Evolutionary conservation across 2,329 filamentous ascomycete genomes (phyloP), one percentile per base, ranked within the genome.

Genomic region (Elsinoe australis): DNA sequence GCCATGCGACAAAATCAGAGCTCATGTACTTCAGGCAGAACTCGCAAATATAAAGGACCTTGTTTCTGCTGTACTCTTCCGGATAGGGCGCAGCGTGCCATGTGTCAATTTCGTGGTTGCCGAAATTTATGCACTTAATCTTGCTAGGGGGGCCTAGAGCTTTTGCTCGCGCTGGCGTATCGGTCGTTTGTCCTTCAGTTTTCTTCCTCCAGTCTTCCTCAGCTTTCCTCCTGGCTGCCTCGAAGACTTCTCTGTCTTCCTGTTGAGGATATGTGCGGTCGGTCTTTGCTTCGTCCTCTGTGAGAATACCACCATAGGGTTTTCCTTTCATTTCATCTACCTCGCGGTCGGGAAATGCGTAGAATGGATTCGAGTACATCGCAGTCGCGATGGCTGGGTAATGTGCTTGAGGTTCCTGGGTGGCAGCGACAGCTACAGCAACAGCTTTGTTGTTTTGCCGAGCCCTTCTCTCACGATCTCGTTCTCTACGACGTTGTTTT

Each of bases 1-100:
- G 80, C 87, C 90, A 96, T 10, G 92, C 90, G 21, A 98, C 92
- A 59, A 94, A 96, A 64, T 95, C 90, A 14, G 92, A 96, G 66
- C 94, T 95, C 88, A 98, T 95, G 70, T 98, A 98, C 68, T 96
- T 98, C 52, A 98, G 74, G 64, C 92, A 98, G 66, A 96, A 98
- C 65, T 98, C 94, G 73, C 92, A 98, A 54, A 98, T 96, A 67
- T 95, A 96, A n/a, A 98, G 76, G 29, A 95, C 85, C 22, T 87
- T 83, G 62, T 98, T 96, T 54, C 90, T 82, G 64, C 88, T 96
- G 71, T 98, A 98, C 67, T 98, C 92, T 63, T 95, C 92, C 0
- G 92, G 92, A 63, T 98, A 98, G 9, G 92, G 94, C 31, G 92
- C 92, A 22, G 92, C 90, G 67, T 98, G 95, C 89, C 92, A 96